Base-by-base conservation (phyloP, 1,139 yeast genomes). In the Groenewaldozyma sp. region DNA sequence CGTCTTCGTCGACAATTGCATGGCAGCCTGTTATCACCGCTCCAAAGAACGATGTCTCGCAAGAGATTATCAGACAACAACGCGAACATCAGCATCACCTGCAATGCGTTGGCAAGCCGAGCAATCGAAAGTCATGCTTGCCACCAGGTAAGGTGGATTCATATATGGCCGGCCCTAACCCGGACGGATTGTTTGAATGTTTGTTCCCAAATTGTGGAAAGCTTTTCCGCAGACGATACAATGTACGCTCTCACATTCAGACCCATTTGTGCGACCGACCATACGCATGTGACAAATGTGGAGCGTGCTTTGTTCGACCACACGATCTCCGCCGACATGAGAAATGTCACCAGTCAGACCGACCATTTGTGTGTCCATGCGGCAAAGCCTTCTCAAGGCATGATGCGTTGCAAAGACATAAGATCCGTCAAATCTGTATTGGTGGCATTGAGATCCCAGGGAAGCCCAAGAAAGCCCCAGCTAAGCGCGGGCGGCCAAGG, bases 251-350 rank as follows among this genome's bases (percentile, higher is more conserved):
- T 0, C 99, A 93, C 59, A 88, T 93, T 42, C 98, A 93, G 59
- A 93, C 98, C 0, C 99, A 93, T 67, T 65, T 93, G 39, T 80
- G 93, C 58, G 98, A 93, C 60, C 68, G 97, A 42, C 99, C 99
- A 3, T 78, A 82, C 54, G 45, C 59, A 2, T 82, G 91, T 58
- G 74, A 76, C 3, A 50, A 53, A 10, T 74, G 80, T 52, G 62
- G 63, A 4, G 79, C 83, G 47, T 70, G 78, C 37, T 83, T 83
- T 62, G 94, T 83, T 13, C 68, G 94, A 35, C 95, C 93, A 49
- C 98, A 93, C 58, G 99, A 93, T 62, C 68, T 93, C 52, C 76
- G 87, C 44, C 73, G 99, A 45, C 99, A 93, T 55, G 78, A 77
- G 45, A 87, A 86, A 58, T 84, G 91, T 17, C 99, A 93, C 55